Evolutionary conservation across 768 basidiomycete genomes (phyloP), one percentile per base, ranked within the genome.

Genomic region (Boletus reticuloceps): DNA sequence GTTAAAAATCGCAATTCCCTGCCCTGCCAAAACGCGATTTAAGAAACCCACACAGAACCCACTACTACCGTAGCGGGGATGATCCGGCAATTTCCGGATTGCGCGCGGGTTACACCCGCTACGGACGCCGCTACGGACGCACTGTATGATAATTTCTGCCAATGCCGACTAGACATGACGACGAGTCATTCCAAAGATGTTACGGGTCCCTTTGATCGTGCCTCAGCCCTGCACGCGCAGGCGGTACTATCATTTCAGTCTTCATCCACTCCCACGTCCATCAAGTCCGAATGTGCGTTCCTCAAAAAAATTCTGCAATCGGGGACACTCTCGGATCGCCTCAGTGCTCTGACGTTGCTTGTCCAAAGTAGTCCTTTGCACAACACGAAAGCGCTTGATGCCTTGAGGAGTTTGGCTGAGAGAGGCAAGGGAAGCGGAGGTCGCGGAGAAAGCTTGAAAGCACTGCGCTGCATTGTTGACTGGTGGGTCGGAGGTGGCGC

Each of bases 401-500:
- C 79, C 3, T 71, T 98, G 51, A 83, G 84, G 66, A 72, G 72
- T 4, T 86, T 96, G 87, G 84, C 89, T 1, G 89, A 90, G 65
- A 74, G 80, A 36, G 87, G 88, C 0, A 84, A 88, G 56, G 87
- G 86, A 0, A 92, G 91, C 64, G 93, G 92, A 39, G 91, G 92
- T 4, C 80, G 95, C n/a, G 94, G 94, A 48, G 95, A 98, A 75
- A 86, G 89, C 61, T 69, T 97, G 42, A 94, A 95, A 60, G 94
- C 95, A 4, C 67, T 96, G 51, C 79, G 95, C 41, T 96, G 94
- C 58, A 79, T 99, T 54, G 86, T 91, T 32, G 96, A 98, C 81
- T 98, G 96, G 94, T 97, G 94, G 93, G 82, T 89, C 44, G 94
- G 94, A 32, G 95, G 94, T 22, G 93, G 93, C n/a, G 90, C 86